These are phyloP conservation scores for Yamadazyma insecticola DNA, from an alignment of 805 yeast genomes.

Conservation along the genomic window DNA sequence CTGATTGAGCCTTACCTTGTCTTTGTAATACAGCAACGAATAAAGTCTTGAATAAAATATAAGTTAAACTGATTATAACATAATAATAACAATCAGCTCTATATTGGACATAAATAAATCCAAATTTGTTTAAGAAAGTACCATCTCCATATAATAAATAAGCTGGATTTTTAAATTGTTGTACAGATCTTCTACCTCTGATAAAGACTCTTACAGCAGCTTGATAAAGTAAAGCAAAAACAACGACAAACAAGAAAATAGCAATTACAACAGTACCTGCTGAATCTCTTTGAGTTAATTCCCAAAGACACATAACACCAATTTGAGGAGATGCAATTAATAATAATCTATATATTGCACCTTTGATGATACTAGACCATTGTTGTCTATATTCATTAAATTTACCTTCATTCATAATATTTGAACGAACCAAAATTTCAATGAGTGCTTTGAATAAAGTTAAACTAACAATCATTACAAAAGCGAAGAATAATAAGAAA, in stretches of 20 bases:
- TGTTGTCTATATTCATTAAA: slow-evolving; percentile 74
- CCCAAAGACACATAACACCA: slow-evolving; percentile 80
- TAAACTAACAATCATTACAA: slow-evolving; percentile 51
- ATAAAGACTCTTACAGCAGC: slow-evolving; percentile 71
- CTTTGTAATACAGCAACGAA: slow-evolving; percentile 83
- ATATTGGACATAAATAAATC: slow-evolving; percentile 88
- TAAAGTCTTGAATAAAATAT: slow-evolving; percentile 68
- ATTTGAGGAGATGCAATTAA: slow-evolving; percentile 87
- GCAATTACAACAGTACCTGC: slow-evolving; percentile 82
- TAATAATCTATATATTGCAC: slow-evolving; percentile 79
- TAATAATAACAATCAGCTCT: slow-evolving; percentile 86
- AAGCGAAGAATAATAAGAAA: slow-evolving; percentile 75
- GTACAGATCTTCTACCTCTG: slow-evolving; percentile 69
- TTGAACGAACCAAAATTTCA: slow-evolving; percentile 58
- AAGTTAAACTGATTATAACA: slow-evolving; percentile 58
- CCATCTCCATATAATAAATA: slow-evolving; percentile 84
- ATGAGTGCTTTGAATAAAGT: slow-evolving; percentile 63
- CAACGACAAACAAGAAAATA: slow-evolving; percentile 56
- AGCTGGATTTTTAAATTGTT: slow-evolving; percentile 85
- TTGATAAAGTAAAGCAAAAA: slow-evolving; percentile 56
- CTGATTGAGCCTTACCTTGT: slow-evolving; percentile 78
- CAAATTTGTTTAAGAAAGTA: slow-evolving; percentile 76
- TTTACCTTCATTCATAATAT: slow-evolving; percentile 56
- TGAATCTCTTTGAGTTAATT: slow-evolving; percentile 78
- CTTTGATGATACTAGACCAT: slow-evolving; percentile 84